A percentile compares a stretch with the other conserved stretches of the same genome.
Conservation (phyloP, 257 asterid species). For the Haberlea rhodopensis region DNA sequence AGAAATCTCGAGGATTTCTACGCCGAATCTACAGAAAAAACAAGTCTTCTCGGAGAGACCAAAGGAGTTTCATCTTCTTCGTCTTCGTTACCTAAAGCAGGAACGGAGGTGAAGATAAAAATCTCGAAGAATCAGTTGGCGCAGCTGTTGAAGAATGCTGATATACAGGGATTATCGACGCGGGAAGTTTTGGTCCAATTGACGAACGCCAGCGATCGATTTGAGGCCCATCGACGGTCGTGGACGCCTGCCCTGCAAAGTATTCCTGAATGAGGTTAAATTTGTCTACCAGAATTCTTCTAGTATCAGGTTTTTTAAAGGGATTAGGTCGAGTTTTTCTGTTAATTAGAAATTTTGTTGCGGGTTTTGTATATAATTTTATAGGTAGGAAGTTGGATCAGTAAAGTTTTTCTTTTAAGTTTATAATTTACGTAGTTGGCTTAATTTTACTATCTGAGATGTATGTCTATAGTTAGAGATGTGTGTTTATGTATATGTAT, state of each 20-base stretch:
- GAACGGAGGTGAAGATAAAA: constrained; percentile 54
- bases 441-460: neutral
- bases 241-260: constrained; percentile 58
- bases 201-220: constrained; percentile 28
- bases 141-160: constrained; percentile 35
- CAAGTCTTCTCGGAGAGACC: neutral
- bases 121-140: constrained; percentile 56
- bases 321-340: neutral
- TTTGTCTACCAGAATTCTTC: too few relatives aligned
- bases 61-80: neutral
- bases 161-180: constrained; percentile 34
- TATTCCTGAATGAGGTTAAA: constrained; percentile 49
- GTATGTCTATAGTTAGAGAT: too few relatives aligned
- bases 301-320: too few relatives aligned
- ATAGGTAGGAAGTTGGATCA: constrained; percentile 8
- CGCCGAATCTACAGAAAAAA: constrained; percentile 1
- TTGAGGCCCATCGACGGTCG: constrained; percentile 30
- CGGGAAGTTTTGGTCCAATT: constrained; percentile 38
- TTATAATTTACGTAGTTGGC: neutral
- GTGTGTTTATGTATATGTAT: too few relatives aligned
- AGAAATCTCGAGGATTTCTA: neutral
- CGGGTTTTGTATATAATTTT: neutral
- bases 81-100: constrained; percentile 7
- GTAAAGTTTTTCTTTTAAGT: neutral
- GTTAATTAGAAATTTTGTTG: neutral